Evolutionary conservation across 352 stramenopile genomes (phyloP), one percentile per base, ranked within the genome.

Genomic region (Globisporangium canariense): DNA sequence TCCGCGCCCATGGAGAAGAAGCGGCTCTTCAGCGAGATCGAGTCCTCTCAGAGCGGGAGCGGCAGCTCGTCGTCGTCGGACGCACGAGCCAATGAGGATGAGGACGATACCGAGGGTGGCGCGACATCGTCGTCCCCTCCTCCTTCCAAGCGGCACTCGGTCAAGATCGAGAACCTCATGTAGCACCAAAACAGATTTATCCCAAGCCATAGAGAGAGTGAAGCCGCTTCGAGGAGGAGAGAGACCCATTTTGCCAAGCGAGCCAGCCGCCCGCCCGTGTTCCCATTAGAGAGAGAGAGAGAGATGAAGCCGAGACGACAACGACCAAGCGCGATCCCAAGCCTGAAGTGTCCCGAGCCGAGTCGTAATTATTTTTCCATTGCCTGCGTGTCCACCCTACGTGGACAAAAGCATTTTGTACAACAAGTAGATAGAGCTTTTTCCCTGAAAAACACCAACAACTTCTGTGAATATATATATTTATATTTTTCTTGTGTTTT

Each of bases 21-120:
- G 70, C 78, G 83, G 11, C 73, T 75, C 22, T 75, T 88, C 14
- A 78, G 69, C 36, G 68, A 78, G 9, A 16, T 80, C 14, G 73
- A 77, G 43, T 68, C 71, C 46, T 57, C 56, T 46, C 34, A 60
- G 9, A 54, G 2, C n/a, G 63, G 3, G 20, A 40, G 57, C 68
- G 62, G 41, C 51, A 56, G 45, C 43, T 54, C 8, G 45, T 71
- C 30, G 41, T 67, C 10, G 20, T 70, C 36, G 50, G 69, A 20
- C 6, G 16, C 45, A 46, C 40, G 40, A 7, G 14, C 40, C 30
- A 34, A 18, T 28, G 54, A 62, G 4, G 49, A 60, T 46, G 58
- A 60, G 4, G 36, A 34, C 14, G 53, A 71, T 1, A 4, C 14
- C 40, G 40, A 46, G 40, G 40, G 56, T 10, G 36, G 53, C 4